Evolutionary conservation across 176 grass and related monocot species (phyloP).

Genomic region (Panicum miliaceum): DNA sequence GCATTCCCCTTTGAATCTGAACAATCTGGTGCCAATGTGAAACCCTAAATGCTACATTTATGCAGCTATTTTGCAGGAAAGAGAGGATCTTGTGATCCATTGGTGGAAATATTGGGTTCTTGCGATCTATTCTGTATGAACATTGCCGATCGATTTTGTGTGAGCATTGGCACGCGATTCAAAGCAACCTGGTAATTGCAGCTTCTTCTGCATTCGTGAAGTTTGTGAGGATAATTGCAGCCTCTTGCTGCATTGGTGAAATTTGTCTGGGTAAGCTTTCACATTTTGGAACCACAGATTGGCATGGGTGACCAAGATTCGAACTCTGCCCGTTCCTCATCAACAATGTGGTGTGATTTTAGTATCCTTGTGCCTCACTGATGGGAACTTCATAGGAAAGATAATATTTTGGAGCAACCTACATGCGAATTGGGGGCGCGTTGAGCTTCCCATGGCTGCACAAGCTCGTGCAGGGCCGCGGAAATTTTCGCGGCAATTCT

Average conservation of each 20-base stretch:
- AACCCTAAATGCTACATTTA: slow-evolving; percentile 23
- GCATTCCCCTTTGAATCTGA: slow-evolving; percentile 13
- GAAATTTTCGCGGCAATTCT: slow-evolving; percentile 49
- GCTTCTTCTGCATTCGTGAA: slow-evolving; percentile 13
- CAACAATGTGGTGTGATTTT: slow-evolving; percentile 32
- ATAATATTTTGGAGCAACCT: slow-evolving; percentile 33
- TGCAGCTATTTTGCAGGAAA: slow-evolving; percentile 35
- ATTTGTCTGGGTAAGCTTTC: background rate
- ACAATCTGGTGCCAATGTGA: slow-evolving; percentile 12
- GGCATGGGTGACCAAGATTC: slow-evolving; percentile 30
- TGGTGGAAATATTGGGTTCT: background rate
- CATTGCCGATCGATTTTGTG: background rate
- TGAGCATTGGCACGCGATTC: slow-evolving; percentile 8
- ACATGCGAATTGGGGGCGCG: slow-evolving; percentile 40
- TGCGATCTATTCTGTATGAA: background rate
- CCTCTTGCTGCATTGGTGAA: slow-evolving; percentile 8
- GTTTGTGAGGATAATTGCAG: background rate
- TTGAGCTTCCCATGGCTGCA: slow-evolving; percentile 49
- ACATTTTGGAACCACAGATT: slow-evolving; percentile 1
- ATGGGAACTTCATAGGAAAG: slow-evolving; percentile 16
- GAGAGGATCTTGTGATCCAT: slow-evolving; percentile 12
- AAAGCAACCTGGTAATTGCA: slow-evolving; percentile 14
- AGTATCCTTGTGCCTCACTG: slow-evolving; percentile 33
- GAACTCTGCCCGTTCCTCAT: background rate
- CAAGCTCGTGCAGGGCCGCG: slow-evolving; percentile 37